Evolutionary conservation across 225 moss, liverwort and hornwort species (phyloP), one percentile per base, ranked within the genome.

Genomic region (Lunularia cruciata): DNA sequence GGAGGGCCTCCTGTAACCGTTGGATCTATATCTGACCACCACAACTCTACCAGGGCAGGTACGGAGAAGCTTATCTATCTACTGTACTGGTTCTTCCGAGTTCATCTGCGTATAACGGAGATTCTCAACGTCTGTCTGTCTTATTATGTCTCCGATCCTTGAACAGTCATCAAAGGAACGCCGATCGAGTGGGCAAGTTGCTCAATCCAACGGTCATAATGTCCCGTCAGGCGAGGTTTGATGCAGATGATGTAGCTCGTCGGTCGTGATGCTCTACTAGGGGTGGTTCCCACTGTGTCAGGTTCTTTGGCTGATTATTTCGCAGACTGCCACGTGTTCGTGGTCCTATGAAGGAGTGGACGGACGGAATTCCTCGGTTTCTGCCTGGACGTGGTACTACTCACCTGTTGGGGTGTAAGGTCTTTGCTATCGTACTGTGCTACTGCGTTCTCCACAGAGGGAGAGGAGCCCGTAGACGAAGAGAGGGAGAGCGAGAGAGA

Each of bases 11-110:
- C n/a, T n/a, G n/a, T n/a, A 37, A 20, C 59, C 59, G 20, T 59
- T 16, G 22, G 59, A 36, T 32, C 16, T 16, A 30, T 16, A 57
- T 57, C 56, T 14, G 15, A 57, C 31, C 3, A 32, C 15, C 56
- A 23, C 19, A 57, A 6, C 37, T 20, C 3, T 18, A 32, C 32
- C 59, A 36, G 8, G 20, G 8, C n/a, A 16, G 6, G 20, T 59
- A 59, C n/a, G 59, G 20, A 20, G 19, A 36, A 36, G 59, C 59
- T 59, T 59, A 59, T 59, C 59, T 59, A 59, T 37, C 59, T 59
- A 59, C 59, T 59, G 37, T 36, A n/a, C n/a, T n/a, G n/a, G n/a
- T n/a, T n/a, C n/a, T n/a, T n/a, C n/a, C n/a, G n/a, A n/a, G 36
- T 18, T 6, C 25, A 31, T 32, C 15, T 3, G 10, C 4, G 28